Evolutionary conservation across 305 asterid species (phyloP), one percentile per base, ranked within the genome.

Genomic region (Stenogyne calaminthoides): DNA sequence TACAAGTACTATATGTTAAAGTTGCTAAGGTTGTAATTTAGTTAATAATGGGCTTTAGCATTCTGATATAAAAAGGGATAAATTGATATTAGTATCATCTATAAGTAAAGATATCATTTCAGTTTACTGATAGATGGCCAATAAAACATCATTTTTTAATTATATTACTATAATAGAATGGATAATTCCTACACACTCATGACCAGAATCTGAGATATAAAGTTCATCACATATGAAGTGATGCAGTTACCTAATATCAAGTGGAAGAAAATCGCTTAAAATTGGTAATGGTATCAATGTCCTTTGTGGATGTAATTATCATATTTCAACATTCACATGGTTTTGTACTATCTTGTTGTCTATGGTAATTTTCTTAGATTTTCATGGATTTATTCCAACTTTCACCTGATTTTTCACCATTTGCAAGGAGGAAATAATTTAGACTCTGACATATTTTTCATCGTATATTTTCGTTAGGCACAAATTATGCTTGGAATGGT

Each of bases 401-500:
- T 59, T 52, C 56, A 49, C 56, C 56, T 49, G n/a, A 7, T 40
- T 70, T 56, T 75, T 22, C 7, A 49, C 10, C 22, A 49, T 15
- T 49, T 49, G 56, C 71, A 46, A 62, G 25, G 29, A 15, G 37
- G 20, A 20, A 27, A 63, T 67, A 9, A 40, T 66, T 49, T 11
- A 39, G 44, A 74, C 36, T 12, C 80, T 80, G 74, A 84, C 79
- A 3, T 42, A 15, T 66, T 32, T 47, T 62, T 49, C 9, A 6
- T 37, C 49, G 8, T 42, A 60, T 75, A 47, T 32, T 83, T 78
- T 63, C 72, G 44, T 64, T 51, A 94, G 99, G 99, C 97, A 12
- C 99, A 94, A 80, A 88, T 94, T 70, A 88, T 94, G 97, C 97
- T 94, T 25, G 97, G 99, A 67, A 94, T 94, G 99, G 93, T 94